Percentiles rank a stretch among this genome's conserved stretches.
phyloP scores from a whole-genome alignment of 805 yeast species.

The Candida xiaguanensis region DNA sequence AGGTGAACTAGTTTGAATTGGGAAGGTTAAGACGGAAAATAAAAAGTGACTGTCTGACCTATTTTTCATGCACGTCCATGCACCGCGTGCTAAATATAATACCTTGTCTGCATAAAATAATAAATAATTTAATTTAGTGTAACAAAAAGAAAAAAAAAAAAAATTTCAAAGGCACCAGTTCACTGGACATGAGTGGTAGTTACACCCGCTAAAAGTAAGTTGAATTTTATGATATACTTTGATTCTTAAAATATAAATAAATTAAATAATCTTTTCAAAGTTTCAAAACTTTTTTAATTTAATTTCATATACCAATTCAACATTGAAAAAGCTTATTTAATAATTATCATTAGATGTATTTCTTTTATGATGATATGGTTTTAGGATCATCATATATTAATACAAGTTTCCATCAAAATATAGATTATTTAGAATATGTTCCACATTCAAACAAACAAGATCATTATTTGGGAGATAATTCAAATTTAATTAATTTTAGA shows the following conservation, averaged over 20 bases:
- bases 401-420: slow-evolving; percentile 18
- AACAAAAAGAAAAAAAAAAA: slow-evolving; percentile 1
- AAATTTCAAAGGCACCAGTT: not conserved
- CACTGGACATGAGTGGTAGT: not conserved
- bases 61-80: not conserved
- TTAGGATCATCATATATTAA: slow-evolving; percentile 9
- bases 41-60: slow-evolving; percentile 1
- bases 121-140: not conserved
- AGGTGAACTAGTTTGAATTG: not conserved
- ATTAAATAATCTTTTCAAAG: no score
- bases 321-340: no score
- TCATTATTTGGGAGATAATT: slow-evolving; percentile 16
- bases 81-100: not conserved
- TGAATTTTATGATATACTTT: not conserved
- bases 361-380: slow-evolving; percentile 13
- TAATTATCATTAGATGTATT: no score
- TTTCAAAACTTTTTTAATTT: no score
- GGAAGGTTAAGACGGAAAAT: not conserved
- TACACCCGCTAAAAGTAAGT: not conserved
- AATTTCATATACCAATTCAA: no score
- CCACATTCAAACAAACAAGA: slow-evolving; percentile 8
- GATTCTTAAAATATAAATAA: not conserved
- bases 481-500: slow-evolving; percentile 14
- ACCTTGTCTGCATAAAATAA: slow-evolving; percentile 1
- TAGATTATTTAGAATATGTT: slow-evolving; percentile 27